Evolutionary conservation across 2,329 filamentous ascomycete species (phyloP).

Genomic region (Nothophoma quercina): DNA sequence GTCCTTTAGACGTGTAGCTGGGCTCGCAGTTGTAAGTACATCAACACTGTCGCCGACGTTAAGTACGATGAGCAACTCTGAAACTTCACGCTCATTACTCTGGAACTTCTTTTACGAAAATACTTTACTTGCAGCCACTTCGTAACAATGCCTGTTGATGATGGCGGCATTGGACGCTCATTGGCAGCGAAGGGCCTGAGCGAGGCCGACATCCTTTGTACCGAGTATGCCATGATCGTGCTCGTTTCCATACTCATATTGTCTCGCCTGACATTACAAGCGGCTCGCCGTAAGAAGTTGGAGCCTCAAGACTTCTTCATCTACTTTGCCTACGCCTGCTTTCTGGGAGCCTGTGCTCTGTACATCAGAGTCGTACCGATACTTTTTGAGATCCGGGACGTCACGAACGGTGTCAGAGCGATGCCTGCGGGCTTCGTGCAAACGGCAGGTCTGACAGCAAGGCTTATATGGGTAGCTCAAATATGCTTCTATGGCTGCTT

Average conservation of each 20-base stretch:
- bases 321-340: neutral
- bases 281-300: neutral
- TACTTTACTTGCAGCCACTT: too few species aligned
- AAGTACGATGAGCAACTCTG: too few species aligned
- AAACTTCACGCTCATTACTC: too few species aligned
- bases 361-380: neutral
- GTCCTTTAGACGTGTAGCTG: too few species aligned
- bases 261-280: neutral
- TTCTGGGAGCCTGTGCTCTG: neutral
- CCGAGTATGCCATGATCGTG: neutral
- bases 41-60: too few species aligned
- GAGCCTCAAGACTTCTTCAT: neutral
- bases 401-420: neutral
- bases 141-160: too few species aligned
- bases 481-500: conserved; percentile 6
- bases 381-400: neutral
- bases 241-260: neutral
- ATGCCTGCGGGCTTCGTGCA: too few species aligned
- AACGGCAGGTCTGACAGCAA: neutral
- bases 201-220: neutral
- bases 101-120: too few species aligned
- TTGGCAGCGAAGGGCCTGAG: neutral
- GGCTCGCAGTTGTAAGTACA: too few species aligned
- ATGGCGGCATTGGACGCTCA: neutral
- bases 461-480: conserved; percentile 2